Base-by-base conservation (phyloP, 331 rosid species). In the Rhamnella rubrinervis region DNA sequence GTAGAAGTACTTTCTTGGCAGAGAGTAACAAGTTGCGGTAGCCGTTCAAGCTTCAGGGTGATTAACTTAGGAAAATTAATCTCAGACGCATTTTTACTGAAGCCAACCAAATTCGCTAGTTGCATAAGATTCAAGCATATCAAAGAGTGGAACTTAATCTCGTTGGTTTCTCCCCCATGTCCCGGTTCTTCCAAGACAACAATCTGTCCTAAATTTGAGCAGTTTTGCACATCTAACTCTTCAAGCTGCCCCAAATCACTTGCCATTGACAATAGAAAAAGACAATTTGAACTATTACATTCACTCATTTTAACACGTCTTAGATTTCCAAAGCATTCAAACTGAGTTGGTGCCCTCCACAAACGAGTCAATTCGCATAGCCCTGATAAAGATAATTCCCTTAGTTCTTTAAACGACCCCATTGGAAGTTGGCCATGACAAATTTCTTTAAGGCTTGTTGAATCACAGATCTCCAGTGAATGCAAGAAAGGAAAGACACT, bases 371-470 rank as follows among this genome's bases (percentile, higher is more conserved):
- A 8, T 25, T 12, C 8, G 46, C 20, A 40, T 25, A 64, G 39
- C 17, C 12, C 0, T 0, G 5, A 4, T 25, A 46, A 62, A 20
- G 1, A 40, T 62, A 64, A 46, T 19, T 21, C 21, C 7, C 56
- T 17, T 14, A 64, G 55, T 64, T 25, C 40, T 2, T 46, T 10
- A 50, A 64, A 11, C 21, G 68, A 46, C 39, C 56, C 39, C 3
- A 7, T 8, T 23, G 40, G 57, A 18, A 65, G 69, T 20, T 65
- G 8, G 17, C 69, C 57, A 23, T 50, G 46, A 66, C 37, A 66
- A 66, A 50, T 51, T 17, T 10, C 59, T 7, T n/a, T 50, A 2
- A 66, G 47, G 16, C 11, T 50, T 1, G 2, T 8, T 23, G 6
- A 16, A 16, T 0, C 2, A 4, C 5, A 0, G 26, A 65, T 12